Conservation (phyloP, 805 yeast genomes). For the Ogataea siamensis region DNA sequence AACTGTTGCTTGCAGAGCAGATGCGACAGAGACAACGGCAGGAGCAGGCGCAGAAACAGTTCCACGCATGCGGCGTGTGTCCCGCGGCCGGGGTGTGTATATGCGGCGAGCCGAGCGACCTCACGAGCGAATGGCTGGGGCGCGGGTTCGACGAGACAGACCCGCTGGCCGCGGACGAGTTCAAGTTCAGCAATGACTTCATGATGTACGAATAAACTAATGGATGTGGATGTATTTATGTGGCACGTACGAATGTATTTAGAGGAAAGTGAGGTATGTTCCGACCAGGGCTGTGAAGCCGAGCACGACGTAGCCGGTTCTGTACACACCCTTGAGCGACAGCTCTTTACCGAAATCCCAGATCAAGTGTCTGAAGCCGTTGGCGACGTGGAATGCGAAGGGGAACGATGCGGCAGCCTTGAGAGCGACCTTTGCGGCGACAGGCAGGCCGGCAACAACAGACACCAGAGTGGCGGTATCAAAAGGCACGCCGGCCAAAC, state of each 20-base stretch:
- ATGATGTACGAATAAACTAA: conserved; percentile 22
- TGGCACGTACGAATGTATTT: too few relatives aligned
- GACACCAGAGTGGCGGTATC: conserved; percentile 54
- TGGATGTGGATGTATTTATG: too few relatives aligned
- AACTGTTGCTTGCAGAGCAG: conserved; percentile 22
- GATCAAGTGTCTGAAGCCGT: conserved; percentile 88
- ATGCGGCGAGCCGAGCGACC: conserved; percentile 7
- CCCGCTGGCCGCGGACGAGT: conserved; percentile 6
- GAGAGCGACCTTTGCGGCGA: conserved; percentile 54
- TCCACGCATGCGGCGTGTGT: conserved; percentile 14
- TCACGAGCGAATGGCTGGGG: conserved; percentile 9
- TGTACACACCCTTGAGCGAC: conserved; percentile 82
- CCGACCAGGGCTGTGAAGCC: conserved; percentile 63
- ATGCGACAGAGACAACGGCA: conserved; percentile 21
- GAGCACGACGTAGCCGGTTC: conserved; percentile 83
- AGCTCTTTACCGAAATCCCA: conserved; percentile 90
- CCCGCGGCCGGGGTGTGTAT: conserved; percentile 4
- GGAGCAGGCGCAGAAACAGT: conserved; percentile 10
- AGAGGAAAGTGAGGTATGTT: conserved; percentile 50
- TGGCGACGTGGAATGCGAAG: conserved; percentile 80
- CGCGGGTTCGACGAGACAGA: conserved; percentile 11
- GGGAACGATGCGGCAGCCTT: conserved; percentile 78
- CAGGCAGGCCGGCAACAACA: conserved; percentile 62
- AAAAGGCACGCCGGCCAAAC: conserved; percentile 57
- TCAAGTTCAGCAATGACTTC: conserved; percentile 20